Evolutionary conservation across 2,329 filamentous ascomycete genomes (phyloP), one percentile per base, ranked within the genome.

Genomic region (Aspergillus ochraceoroseus): DNA sequence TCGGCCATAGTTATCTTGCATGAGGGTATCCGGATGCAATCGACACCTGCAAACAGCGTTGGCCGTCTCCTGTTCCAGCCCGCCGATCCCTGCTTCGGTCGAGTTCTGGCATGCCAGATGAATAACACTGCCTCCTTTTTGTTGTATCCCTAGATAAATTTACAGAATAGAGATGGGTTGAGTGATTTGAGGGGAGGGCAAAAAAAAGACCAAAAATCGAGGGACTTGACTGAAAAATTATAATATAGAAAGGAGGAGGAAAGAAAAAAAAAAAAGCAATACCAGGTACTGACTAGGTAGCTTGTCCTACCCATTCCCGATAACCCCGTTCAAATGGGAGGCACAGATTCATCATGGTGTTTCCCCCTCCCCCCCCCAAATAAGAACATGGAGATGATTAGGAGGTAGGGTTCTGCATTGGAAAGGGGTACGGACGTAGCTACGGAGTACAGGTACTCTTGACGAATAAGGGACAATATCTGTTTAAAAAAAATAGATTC

Each of bases 51-150:
- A 52, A 50, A 46, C 49, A 46, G 49, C 31, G 25, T 34, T 29
- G 12, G 18, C 32, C 32, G 32, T 30, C 37, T 26, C 38, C 38
- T 44, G 38, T 34, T 22, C 28, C 38, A 37, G 32, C 25, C 13
- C 27, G 48, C 41, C 47, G 49, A 52, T 52, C 49, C 41, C 42
- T 49, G 31, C 47, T 44, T 30, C 32, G 14, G 41, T 20, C 14
- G 32, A 30, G 22, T 23, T 39, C 32, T 52, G 47, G 47, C 38
- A 52, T 52, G 45, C 41, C 34, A 37, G 34, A 41, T 31, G 29
- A 36, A 32, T 28, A 43, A 52, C 40, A 49, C 38, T 34, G 44
- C 44, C 49, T 48, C 49, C 49, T 47, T 47, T 44, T 52, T 22
- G 9, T 22, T 22, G 5, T 22, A 22, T 22, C 20, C 20, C 20